These are phyloP conservation scores for Aspergillus alliaceus DNA, from an alignment of 2,329 filamentous ascomycete genomes.

Conservation along the genomic window DNA sequence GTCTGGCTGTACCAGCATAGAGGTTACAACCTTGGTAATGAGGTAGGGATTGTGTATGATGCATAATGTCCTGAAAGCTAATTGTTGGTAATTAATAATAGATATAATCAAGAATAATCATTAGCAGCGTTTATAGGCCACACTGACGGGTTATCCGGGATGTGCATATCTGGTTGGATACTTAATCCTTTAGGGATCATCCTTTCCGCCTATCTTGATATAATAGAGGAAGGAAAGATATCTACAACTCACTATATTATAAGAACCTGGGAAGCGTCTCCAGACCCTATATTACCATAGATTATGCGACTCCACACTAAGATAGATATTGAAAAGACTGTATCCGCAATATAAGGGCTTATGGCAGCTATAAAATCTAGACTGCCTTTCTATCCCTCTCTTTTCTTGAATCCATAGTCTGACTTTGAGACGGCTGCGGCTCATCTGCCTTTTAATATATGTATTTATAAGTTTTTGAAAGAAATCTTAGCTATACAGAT, in stretches of 20 bases:
- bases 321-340: neutral
- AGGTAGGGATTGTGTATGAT: neutral
- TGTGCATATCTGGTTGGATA: too few relatives aligned
- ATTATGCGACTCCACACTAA: neutral
- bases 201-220: too few relatives aligned
- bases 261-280: too few relatives aligned
- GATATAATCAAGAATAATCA: too few relatives aligned
- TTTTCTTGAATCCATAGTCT: constrained; percentile 1
- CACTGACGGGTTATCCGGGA: too few relatives aligned
- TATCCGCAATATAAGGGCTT: neutral
- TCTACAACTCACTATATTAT: too few relatives aligned
- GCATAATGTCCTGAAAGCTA: too few relatives aligned
- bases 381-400: neutral
- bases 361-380: neutral
- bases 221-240: too few relatives aligned
- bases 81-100: too few relatives aligned
- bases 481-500: neutral
- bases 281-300: neutral
- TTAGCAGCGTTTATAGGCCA: too few relatives aligned
- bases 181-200: too few relatives aligned
- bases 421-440: neutral
- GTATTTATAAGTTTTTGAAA: neutral
- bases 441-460: neutral
- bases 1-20: neutral
- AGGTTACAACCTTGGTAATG: neutral